These are phyloP conservation scores for Dactylella cylindrospora DNA, from an alignment of 2,329 filamentous ascomycete species.

Conservation along the genomic window DNA sequence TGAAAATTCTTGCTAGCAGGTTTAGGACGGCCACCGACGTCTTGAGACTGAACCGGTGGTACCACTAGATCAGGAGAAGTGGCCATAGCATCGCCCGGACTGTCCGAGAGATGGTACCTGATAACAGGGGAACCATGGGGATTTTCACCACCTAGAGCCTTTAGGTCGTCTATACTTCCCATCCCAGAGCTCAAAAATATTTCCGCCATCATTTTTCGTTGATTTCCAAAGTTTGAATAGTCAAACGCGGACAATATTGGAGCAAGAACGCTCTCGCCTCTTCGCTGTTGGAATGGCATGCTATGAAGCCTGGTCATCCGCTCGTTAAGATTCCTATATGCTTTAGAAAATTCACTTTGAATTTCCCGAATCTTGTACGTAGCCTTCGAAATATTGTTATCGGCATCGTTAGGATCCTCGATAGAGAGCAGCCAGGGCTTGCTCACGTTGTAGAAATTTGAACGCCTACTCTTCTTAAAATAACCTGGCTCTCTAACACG, in stretches of 20 bases:
- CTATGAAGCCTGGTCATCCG: constrained; percentile 60
- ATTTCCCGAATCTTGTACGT: constrained; percentile 71
- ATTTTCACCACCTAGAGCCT: constrained; percentile 12
- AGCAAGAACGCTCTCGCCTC: constrained; percentile 64
- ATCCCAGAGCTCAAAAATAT: constrained; percentile 38
- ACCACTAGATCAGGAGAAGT: too few species aligned
- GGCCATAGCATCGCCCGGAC: too few species aligned
- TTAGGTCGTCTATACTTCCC: constrained; percentile 34
- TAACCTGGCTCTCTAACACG: constrained; percentile 70
- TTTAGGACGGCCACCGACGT: too few species aligned
- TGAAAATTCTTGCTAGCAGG: too few species aligned
- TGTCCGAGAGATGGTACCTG: too few species aligned
- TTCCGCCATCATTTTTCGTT: constrained; percentile 58
- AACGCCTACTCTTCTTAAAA: constrained; percentile 68
- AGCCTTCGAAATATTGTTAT: constrained; percentile 88
- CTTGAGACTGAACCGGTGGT: too few species aligned
- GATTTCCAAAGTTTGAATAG: constrained; percentile 71
- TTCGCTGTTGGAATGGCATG: constrained; percentile 49
- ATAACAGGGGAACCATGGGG: neutral
- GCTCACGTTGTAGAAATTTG: constrained; percentile 32
- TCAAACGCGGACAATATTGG: constrained; percentile 70
- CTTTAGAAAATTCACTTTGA: constrained; percentile 67
- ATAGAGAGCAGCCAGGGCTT: constrained; percentile 64
- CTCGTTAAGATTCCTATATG: constrained; percentile 61
- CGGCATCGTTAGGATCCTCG: constrained; percentile 81